These are phyloP conservation scores for Dactylellina leptospora DNA, from an alignment of 2,329 filamentous ascomycete genomes.

Conservation along the genomic window DNA sequence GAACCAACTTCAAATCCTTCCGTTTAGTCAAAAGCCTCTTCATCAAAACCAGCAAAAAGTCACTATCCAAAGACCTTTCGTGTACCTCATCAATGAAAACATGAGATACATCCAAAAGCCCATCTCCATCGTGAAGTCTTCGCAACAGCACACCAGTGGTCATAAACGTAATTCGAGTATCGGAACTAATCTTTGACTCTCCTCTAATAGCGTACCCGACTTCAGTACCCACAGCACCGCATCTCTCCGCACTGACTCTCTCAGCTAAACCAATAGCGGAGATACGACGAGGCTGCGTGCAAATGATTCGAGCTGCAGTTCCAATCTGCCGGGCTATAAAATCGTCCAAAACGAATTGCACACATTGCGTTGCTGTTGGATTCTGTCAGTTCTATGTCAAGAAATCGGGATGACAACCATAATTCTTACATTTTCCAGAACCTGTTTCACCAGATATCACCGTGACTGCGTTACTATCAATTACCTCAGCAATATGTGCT, in stretches of 20 bases:
- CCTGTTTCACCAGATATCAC: constrained; percentile 98
- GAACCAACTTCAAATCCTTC: constrained; percentile 83
- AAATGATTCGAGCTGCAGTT: constrained; percentile 84
- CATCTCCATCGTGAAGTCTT: constrained; percentile 88
- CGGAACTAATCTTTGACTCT: constrained; percentile 73
- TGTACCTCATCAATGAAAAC: constrained; percentile 97
- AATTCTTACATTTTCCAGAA: constrained; percentile 76
- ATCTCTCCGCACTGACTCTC: constrained; percentile 91
- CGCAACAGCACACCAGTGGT: constrained; percentile 92
- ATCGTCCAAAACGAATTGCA: constrained; percentile 94
- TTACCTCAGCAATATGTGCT: constrained; percentile 77
- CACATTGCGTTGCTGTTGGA: constrained; percentile 75
- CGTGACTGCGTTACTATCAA: constrained; percentile 82
- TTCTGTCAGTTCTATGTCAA: constrained; percentile 58
- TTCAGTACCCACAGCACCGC: constrained; percentile 80
- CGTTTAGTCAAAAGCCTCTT: constrained; percentile 79
- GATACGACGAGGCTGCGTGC: constrained; percentile 93
- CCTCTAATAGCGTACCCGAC: constrained; percentile 92
- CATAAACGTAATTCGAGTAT: constrained; percentile 90
- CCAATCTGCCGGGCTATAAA: constrained; percentile 75
- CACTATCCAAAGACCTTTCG: constrained; percentile 91
- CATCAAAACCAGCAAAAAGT: constrained; percentile 88
- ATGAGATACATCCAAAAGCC: constrained; percentile 87
- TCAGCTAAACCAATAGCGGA: constrained; percentile 93
- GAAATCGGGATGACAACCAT: neutral